Evolutionary conservation across 2,329 filamentous ascomycete species (phyloP), one percentile per base, ranked within the genome.

Genomic region (Talaromyces verruculosus): DNA sequence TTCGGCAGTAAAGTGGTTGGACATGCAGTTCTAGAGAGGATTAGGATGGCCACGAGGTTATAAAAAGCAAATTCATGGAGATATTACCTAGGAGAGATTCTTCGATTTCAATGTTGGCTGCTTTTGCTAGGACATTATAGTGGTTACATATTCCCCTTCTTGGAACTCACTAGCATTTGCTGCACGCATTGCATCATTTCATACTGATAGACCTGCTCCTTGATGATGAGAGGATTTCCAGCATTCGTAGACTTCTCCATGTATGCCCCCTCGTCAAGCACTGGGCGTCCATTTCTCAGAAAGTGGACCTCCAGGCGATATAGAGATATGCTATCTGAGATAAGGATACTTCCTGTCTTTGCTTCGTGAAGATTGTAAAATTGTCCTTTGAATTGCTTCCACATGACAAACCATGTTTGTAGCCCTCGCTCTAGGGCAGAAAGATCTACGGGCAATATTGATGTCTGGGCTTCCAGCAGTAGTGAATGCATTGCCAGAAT

Each of bases 191-290:
- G 37, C 57, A 59, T 53, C 45, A 62, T 62, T 30, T 62, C 33
- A 30, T 62, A 7, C n/a, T 62, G 60, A 35, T 62, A 62, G 5
- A 51, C 45, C 11, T 30, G 28, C 41, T 62, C 60, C 28, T 51
- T 62, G n/a, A 49, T 30, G 28, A 51, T 51, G 13, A 62, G 60
- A 39, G 60, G 60, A 51, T 62, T 62, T 33, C 28, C n/a, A 19
- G 33, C 60, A 49, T 62, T 39, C 17, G 60, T 51, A 41, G 43
- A 62, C 35, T 62, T 51, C 15, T 30, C 43, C 15, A 62, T 39
- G 17, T 33, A 62, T 30, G 60, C 43, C 10, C 17, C n/a, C 15
- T 39, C 60, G 43, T 62, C 60, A 6, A 51, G 45, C n/a, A 51
- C 45, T n/a, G 60, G 43, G 4, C 60, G 60, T 8, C 60, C 60